These are phyloP conservation scores for Adansonia madagascariensis DNA, from an alignment of 441 rosid species.

Conservation along the genomic window DNA sequence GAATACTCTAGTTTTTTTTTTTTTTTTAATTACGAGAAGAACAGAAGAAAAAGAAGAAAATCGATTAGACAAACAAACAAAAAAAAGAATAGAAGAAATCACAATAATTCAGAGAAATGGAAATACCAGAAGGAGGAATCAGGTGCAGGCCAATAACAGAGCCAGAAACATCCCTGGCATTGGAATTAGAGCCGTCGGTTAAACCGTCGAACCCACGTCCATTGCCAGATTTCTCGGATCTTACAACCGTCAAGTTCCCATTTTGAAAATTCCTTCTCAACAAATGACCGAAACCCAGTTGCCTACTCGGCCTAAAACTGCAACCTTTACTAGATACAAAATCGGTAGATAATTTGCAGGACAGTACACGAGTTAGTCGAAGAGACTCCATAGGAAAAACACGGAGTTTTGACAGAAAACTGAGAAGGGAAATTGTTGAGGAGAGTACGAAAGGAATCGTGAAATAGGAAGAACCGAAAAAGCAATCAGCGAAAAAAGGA, in stretches of 20 bases:
- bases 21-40: neutral
- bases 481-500: constrained; percentile 6
- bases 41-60: neutral
- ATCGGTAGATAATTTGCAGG: constrained; percentile 28
- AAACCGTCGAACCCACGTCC: constrained; percentile 12
- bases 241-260: constrained; percentile 37
- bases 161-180: constrained; percentile 62
- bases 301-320: constrained; percentile 27
- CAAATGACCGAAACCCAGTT: constrained; percentile 38
- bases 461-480: constrained; percentile 19
- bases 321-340: neutral
- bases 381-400: constrained; percentile 49
- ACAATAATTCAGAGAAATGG: neutral
- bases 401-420: neutral
- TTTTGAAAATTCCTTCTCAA: constrained; percentile 30
- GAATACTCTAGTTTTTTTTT: too few relatives aligned
- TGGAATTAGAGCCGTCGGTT: constrained; percentile 31
- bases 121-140: constrained; percentile 55
- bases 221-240: constrained; percentile 32
- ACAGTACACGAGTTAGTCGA: constrained; percentile 30
- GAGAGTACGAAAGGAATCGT: constrained; percentile 23
- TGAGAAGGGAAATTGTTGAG: neutral
- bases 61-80: neutral
- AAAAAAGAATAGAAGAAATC: neutral
- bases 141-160: constrained; percentile 65